Conservation (phyloP, 176 grass and related monocot genomes). For the Elaeis guineensis region DNA sequence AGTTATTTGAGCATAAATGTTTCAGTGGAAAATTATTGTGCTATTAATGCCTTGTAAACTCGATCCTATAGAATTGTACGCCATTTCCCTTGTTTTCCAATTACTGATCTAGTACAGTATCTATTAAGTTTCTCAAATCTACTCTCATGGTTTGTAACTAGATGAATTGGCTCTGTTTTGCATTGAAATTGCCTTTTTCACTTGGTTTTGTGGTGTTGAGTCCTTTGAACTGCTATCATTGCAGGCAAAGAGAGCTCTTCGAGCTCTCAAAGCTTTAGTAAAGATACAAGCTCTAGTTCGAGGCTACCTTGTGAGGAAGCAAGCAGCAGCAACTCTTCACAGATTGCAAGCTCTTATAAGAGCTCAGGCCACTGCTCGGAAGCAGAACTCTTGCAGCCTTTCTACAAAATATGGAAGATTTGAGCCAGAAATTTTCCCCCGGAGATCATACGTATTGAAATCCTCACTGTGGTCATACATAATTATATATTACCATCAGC, state of each 20-base stretch:
- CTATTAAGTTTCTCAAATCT: too few relatives aligned
- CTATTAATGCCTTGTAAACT: too few relatives aligned
- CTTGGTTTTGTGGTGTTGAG: too few relatives aligned
- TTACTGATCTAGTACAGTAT: too few relatives aligned
- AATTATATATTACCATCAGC: background rate
- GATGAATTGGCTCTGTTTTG: background rate
- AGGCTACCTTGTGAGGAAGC: constrained; percentile 81
- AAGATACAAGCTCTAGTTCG: constrained; percentile 85
- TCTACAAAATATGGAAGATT: background rate
- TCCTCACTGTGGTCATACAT: background rate
- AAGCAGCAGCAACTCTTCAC: constrained; percentile 50
- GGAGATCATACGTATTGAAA: constrained; percentile 20
- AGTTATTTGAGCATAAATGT: too few relatives aligned
- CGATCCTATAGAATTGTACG: too few relatives aligned
- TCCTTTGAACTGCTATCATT: background rate
- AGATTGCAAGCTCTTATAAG: constrained; percentile 67
- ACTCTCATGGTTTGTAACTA: too few relatives aligned
- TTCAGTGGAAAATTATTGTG: too few relatives aligned
- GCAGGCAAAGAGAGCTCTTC: constrained; percentile 82
- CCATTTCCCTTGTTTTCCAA: too few relatives aligned
- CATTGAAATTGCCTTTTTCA: background rate
- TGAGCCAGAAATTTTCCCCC: constrained; percentile 11
- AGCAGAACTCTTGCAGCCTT: constrained; percentile 4
- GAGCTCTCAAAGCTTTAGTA: constrained; percentile 66
- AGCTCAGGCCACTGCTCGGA: constrained; percentile 31